phyloP scores from a whole-genome alignment of 495 filamentous ascomycete species.

The Penicillium simplicissimum region DNA sequence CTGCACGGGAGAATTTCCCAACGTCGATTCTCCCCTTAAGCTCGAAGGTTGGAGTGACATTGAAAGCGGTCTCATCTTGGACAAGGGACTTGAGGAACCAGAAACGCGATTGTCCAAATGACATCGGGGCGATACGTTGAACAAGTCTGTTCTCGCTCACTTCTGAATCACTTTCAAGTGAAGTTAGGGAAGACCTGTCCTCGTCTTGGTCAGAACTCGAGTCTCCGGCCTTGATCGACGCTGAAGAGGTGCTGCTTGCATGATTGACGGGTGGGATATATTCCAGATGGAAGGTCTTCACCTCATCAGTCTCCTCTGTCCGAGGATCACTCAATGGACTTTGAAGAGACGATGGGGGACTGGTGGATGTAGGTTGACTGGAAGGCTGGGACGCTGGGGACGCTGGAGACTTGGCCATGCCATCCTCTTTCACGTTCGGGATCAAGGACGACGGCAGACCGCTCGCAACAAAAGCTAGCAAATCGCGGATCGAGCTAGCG shows the following conservation, averaged over 20 bases:
- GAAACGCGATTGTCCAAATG: constrained; percentile 41
- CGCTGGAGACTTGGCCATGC: neutral
- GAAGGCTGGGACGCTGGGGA: too few species aligned
- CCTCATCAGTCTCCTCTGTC: neutral
- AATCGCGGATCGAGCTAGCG: constrained; percentile 21
- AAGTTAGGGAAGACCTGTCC: constrained; percentile 14
- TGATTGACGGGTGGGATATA: constrained; percentile 3
- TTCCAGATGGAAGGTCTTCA: constrained; percentile 8
- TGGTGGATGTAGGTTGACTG: neutral
- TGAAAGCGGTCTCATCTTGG: constrained; percentile 15
- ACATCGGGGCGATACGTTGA: constrained; percentile 26
- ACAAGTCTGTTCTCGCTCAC: neutral
- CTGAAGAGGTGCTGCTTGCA: constrained; percentile 12
- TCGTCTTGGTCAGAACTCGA: constrained; percentile 21
- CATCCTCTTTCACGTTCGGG: constrained; percentile 9
- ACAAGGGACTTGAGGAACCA: constrained; percentile 18
- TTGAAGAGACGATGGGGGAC: neutral
- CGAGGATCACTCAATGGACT: neutral
- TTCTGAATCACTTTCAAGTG: neutral
- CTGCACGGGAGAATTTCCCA: constrained; percentile 32
- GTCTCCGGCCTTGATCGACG: constrained; percentile 15
- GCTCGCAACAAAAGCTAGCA: constrained; percentile 14
- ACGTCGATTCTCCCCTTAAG: constrained; percentile 21
- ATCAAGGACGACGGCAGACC: constrained; percentile 11
- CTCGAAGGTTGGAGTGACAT: constrained; percentile 21